Evolutionary conservation across 139 green algal species (phyloP).

Genomic region (Chlamydomonas sp.): DNA sequence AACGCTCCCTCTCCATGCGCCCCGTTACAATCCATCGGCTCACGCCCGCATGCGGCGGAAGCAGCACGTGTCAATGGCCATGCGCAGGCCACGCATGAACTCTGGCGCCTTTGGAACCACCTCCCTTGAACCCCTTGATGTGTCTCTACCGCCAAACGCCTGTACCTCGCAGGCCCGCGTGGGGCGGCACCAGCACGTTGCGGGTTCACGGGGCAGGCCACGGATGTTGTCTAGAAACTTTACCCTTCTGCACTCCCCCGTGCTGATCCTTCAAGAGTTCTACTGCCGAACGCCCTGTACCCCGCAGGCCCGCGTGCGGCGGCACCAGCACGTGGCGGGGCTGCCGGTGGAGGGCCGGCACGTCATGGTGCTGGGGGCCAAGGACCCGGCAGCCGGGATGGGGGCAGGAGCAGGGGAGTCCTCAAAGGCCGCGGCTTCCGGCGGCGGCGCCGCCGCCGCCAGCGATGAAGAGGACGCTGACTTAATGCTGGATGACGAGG

Average conservation of each 20-base stretch:
- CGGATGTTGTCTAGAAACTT: too few species aligned
- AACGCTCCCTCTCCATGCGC: too few species aligned
- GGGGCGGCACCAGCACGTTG: constrained; percentile 3
- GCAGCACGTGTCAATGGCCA: not conserved
- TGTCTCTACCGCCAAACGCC: too few species aligned
- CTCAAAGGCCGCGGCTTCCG: not conserved
- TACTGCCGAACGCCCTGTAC: too few species aligned
- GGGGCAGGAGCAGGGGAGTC: not conserved
- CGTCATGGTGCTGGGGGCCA: constrained; percentile 17
- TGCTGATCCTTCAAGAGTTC: too few species aligned
- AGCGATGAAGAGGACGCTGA: not conserved
- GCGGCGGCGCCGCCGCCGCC: not conserved
- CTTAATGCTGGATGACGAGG: not conserved
- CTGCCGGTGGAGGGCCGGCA: not conserved
- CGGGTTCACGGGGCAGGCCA: not conserved
- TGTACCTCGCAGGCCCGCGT: not conserved
- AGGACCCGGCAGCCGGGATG: not conserved
- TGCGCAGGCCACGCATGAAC: too few species aligned
- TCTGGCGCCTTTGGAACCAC: too few species aligned
- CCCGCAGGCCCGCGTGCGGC: constrained; percentile 6
- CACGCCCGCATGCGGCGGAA: constrained; percentile 14
- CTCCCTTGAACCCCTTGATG: too few species aligned
- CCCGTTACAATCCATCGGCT: too few species aligned
- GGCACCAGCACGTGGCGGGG: not conserved
- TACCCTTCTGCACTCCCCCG: too few species aligned